Evolutionary conservation across 257 asterid species (phyloP).

Genomic region (Nicotiana tabacum): DNA sequence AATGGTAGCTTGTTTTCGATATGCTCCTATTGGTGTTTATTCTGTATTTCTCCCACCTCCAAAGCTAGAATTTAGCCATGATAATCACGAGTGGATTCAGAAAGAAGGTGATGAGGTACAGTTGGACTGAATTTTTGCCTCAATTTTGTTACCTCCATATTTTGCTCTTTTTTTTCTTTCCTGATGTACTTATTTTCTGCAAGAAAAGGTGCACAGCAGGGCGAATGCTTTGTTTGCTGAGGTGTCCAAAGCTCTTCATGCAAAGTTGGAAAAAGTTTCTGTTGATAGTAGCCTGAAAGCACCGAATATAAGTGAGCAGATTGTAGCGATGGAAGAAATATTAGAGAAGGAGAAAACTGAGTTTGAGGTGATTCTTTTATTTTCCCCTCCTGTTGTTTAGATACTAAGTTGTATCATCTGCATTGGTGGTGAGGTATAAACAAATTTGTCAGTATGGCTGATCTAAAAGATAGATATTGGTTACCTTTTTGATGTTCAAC

Average conservation of each 20-base stretch:
- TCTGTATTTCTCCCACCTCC: conserved; percentile 79
- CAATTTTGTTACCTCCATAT: conserved; percentile 12
- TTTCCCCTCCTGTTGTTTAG: background rate
- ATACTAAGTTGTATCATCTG: background rate
- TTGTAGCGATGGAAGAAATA: conserved; percentile 46
- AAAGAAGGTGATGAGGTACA: conserved; percentile 64
- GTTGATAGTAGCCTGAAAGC: conserved; percentile 27
- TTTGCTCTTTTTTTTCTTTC: conserved; percentile 3
- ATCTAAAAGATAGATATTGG: background rate
- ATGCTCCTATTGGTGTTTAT: conserved; percentile 79
- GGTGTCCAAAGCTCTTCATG: conserved; percentile 49
- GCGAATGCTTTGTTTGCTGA: conserved; percentile 51
- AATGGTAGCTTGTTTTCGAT: conserved; percentile 93
- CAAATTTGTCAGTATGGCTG: background rate
- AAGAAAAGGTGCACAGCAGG: conserved; percentile 41
- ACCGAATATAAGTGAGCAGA: conserved; percentile 36
- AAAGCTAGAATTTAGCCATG: conserved; percentile 60
- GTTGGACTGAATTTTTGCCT: background rate
- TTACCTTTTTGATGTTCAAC: background rate
- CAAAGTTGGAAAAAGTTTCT: conserved; percentile 30
- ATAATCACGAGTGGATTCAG: conserved; percentile 62
- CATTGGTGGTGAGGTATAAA: background rate
- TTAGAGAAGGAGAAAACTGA: conserved; percentile 54
- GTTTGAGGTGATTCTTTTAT: conserved; percentile 50
- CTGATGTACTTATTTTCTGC: conserved; percentile 17